Conservation (phyloP, 1,284 basidiomycete species). For the Cutaneotrichosporon sp. region DNA sequence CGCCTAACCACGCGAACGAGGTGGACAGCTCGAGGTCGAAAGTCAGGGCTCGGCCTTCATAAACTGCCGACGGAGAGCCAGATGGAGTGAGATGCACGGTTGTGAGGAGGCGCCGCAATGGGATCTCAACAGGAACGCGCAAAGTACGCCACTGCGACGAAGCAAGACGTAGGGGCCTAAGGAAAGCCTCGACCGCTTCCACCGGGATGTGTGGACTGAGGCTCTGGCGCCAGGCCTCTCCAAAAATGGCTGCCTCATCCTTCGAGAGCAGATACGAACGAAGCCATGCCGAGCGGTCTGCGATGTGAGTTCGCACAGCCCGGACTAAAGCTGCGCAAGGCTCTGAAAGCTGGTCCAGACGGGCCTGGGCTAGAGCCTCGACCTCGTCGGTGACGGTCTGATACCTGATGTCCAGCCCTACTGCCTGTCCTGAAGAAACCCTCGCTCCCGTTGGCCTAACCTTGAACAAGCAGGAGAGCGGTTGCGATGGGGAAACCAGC, state of each 20-base stretch:
- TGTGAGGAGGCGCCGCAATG: conserved; percentile 34
- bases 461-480: conserved; percentile 44
- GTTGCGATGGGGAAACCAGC: conserved; percentile 34
- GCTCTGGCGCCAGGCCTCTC: conserved; percentile 1
- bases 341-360: conserved; percentile 3
- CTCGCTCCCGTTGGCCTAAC: conserved; percentile 19
- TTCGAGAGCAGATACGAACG: conserved; percentile 17
- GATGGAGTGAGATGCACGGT: conserved; percentile 23
- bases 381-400: conserved; percentile 33
- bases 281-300: conserved; percentile 16
- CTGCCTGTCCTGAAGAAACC: conserved; percentile 12
- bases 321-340: neutral
- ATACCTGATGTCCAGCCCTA: conserved; percentile 38
- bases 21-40: conserved; percentile 28
- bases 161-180: neutral
- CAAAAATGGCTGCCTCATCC: conserved; percentile 6
- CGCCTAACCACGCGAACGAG: conserved; percentile 33
- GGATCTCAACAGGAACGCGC: conserved; percentile 47
- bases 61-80: conserved; percentile 15
- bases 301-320: conserved; percentile 7
- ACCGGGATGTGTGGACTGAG: neutral
- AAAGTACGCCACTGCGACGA: conserved; percentile 33
- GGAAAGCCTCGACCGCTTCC: neutral
- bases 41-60: conserved; percentile 39
- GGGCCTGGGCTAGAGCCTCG: conserved; percentile 7